These are phyloP conservation scores for Tylopilus subfusipes DNA, from an alignment of 768 basidiomycete genomes.

Conservation along the genomic window DNA sequence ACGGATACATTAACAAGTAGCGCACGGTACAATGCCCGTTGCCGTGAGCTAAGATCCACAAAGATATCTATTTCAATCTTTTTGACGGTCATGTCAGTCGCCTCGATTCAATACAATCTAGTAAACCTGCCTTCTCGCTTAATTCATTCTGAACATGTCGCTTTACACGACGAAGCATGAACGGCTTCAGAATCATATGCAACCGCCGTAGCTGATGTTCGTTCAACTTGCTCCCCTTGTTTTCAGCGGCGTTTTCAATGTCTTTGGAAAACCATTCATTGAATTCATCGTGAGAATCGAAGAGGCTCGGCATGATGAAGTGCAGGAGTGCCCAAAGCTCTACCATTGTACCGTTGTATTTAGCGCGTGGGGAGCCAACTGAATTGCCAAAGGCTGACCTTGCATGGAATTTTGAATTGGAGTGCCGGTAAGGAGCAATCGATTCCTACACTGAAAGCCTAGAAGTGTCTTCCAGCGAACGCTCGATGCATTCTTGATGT, in stretches of 20 bases:
- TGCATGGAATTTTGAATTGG: constrained; percentile 99
- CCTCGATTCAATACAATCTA: constrained; percentile 54
- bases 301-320: constrained; percentile 99
- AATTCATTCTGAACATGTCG: constrained; percentile 99
- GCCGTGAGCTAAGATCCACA: constrained; percentile 90
- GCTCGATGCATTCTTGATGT: constrained; percentile 96
- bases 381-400: constrained; percentile 46
- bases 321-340: constrained; percentile 98
- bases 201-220: constrained; percentile 92
- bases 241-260: constrained; percentile 92
- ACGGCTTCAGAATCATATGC: constrained; percentile 99
- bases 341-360: constrained; percentile 28
- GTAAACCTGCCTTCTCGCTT: constrained; percentile 80
- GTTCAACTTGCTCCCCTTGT: constrained; percentile 86
- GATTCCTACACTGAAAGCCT: constrained; percentile 93
- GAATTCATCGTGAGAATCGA: constrained; percentile 99
- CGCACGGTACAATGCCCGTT: constrained; percentile 85
- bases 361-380: not conserved
- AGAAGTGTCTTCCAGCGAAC: constrained; percentile 97
- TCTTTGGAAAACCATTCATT: constrained; percentile 99
- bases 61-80: constrained; percentile 96
- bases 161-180: constrained; percentile 97
- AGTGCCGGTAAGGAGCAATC: constrained; percentile 92
- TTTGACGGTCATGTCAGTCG: constrained; percentile 71
- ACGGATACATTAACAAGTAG: constrained; percentile 92